Conservation (phyloP, 1,139 yeast genomes). For the Suhomyces panamericanus region DNA sequence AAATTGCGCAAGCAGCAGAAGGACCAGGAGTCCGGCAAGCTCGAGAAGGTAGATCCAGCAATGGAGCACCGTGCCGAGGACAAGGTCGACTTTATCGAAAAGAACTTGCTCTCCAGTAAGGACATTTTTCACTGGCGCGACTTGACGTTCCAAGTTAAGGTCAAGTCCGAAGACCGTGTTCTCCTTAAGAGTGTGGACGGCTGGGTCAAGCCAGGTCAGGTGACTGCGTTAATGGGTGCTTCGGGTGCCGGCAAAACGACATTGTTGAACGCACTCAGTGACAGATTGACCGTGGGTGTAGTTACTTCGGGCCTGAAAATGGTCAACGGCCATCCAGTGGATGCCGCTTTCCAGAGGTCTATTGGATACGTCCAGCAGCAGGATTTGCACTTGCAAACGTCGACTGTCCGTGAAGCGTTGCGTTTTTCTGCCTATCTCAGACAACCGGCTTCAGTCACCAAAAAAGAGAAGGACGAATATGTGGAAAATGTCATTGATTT, state of each 20-base stretch:
- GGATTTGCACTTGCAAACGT: constrained; percentile 37
- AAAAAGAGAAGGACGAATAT: constrained; percentile 33
- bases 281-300: constrained; percentile 35
- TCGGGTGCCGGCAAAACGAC: constrained; percentile 40
- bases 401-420: constrained; percentile 42
- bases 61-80: constrained; percentile 18
- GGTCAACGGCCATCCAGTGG: constrained; percentile 38
- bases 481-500: constrained; percentile 39
- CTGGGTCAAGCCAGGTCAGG: constrained; percentile 58
- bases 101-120: constrained; percentile 13
- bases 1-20: constrained; percentile 20
- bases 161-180: constrained; percentile 60
- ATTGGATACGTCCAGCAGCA: constrained; percentile 46
- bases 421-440: constrained; percentile 38
- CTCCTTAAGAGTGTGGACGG: constrained; percentile 43
- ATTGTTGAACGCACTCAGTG: constrained; percentile 33
- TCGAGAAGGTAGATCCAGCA: constrained; percentile 16
- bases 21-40: constrained; percentile 14
- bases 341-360: constrained; percentile 39
- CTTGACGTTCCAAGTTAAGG: constrained; percentile 69
- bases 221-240: constrained; percentile 36
- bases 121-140: constrained; percentile 52
- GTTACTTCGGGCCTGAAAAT: constrained; percentile 35
- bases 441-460: constrained; percentile 32
- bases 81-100: constrained; percentile 15